A percentile compares a stretch with the other conserved stretches of the same genome.
These are phyloP conservation scores for Exophiala sp. DNA, from an alignment of 2,329 filamentous ascomycete species.

Conservation along the genomic window DNA sequence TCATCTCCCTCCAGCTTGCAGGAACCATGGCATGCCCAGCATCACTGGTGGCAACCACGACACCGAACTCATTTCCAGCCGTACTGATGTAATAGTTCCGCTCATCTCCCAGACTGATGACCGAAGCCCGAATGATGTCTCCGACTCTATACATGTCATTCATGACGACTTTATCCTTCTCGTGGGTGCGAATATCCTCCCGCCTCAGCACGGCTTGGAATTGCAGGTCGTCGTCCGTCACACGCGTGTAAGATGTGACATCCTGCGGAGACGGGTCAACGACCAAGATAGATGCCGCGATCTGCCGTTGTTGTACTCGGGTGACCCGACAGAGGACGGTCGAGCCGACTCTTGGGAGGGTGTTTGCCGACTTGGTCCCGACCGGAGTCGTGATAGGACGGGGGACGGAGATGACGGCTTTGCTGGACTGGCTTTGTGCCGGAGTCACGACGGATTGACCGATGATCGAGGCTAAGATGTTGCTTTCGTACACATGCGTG, in stretches of 20 bases:
- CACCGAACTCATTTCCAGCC: constrained; percentile 81
- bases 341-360: constrained; percentile 65
- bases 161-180: constrained; percentile 91
- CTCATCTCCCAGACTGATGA: constrained; percentile 90
- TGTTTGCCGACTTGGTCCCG: constrained; percentile 44
- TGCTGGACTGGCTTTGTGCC: constrained; percentile 33
- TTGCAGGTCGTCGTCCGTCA: constrained; percentile 54
- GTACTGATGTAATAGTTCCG: constrained; percentile 93
- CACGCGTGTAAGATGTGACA: constrained; percentile 31
- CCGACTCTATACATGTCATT: constrained; percentile 87
- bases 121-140: constrained; percentile 79
- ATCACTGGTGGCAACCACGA: constrained; percentile 82
- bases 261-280: constrained; percentile 49
- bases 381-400: constrained; percentile 34
- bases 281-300: constrained; percentile 77
- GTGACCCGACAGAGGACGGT: constrained; percentile 79
- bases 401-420: constrained; percentile 34
- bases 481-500: constrained; percentile 70
- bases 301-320: constrained; percentile 77
- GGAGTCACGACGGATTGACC: constrained; percentile 59
- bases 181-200: constrained; percentile 89
- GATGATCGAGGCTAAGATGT: constrained; percentile 75
- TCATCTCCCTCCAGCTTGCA: constrained; percentile 91
- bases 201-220: constrained; percentile 80
- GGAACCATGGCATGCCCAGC: constrained; percentile 86